phyloP scores from a whole-genome alignment of 2,329 filamentous ascomycete genomes.

The Arthrobotrys entomopaga region DNA sequence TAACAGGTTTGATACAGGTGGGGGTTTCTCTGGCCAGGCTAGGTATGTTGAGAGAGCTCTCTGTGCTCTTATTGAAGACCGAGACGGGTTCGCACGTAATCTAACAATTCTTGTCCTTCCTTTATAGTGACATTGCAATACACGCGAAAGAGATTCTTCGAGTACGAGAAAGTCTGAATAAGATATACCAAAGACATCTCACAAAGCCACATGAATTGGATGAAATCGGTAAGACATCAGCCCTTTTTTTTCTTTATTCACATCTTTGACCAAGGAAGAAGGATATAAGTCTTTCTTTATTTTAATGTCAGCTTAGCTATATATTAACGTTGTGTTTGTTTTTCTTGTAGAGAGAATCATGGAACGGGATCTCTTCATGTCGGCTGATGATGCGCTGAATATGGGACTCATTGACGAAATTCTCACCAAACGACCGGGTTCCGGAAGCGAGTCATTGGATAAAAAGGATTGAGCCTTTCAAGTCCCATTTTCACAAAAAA shows the following conservation, averaged over 20 bases:
- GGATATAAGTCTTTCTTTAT: neutral
- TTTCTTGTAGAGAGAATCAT: conserved; percentile 78
- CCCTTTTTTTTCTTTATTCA: conserved; percentile 3
- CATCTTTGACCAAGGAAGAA: neutral
- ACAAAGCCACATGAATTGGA: conserved; percentile 80
- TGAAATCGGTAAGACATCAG: conserved; percentile 68
- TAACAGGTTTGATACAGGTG: conserved; percentile 54
- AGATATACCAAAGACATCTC: conserved; percentile 87
- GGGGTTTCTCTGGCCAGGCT: conserved; percentile 73
- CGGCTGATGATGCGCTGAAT: conserved; percentile 85
- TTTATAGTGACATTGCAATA: conserved; percentile 80
- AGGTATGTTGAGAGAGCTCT: conserved; percentile 60
- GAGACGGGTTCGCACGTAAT: conserved; percentile 13
- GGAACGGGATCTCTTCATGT: conserved; percentile 96
- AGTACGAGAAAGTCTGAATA: conserved; percentile 84
- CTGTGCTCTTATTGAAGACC: too few species aligned
- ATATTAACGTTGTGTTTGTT: neutral
- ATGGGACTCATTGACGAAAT: conserved; percentile 94
- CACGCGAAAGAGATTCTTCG: conserved; percentile 96
- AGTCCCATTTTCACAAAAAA: conserved; percentile 1
- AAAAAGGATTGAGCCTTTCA: conserved; percentile 23
- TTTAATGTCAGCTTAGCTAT: neutral
- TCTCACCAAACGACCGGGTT: conserved; percentile 70
- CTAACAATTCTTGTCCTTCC: conserved; percentile 3
- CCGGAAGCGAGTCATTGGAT: conserved; percentile 39